Evolutionary conservation across 306 rosid species (phyloP).

Genomic region (Acacia crassicarpa): DNA sequence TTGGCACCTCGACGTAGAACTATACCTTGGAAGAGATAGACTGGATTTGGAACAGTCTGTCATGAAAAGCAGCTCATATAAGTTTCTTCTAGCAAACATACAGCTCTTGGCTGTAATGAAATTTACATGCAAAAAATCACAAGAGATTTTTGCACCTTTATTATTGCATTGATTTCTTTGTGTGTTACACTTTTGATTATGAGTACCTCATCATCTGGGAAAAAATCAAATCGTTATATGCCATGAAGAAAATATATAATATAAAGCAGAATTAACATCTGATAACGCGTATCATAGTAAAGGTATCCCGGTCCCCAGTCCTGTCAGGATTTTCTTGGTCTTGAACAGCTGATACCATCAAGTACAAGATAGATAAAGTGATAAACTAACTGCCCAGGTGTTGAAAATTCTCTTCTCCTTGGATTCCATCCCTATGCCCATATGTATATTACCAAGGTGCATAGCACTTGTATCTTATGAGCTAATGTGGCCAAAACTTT

Average conservation of each 20-base stretch:
- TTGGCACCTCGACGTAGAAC: conserved; percentile 99
- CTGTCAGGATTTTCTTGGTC: not conserved
- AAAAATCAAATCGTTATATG: not conserved
- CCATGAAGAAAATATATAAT: conserved; percentile 11
- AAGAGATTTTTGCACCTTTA: conserved; percentile 61
- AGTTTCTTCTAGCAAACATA: not conserved
- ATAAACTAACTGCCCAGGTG: conserved; percentile 1
- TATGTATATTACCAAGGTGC: not conserved
- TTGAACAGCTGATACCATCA: conserved; percentile 12
- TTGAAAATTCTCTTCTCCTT: not conserved
- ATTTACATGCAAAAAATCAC: conserved; percentile 22
- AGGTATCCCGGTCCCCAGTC: conserved; percentile 4
- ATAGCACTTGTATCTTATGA: not conserved
- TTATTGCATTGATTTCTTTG: conserved; percentile 75
- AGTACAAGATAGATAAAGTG: conserved; percentile 6
- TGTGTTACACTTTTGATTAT: conserved; percentile 92
- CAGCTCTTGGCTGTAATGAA: conserved; percentile 14
- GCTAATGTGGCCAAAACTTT: conserved; percentile 1
- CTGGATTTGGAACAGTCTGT: conserved; percentile 94
- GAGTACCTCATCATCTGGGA: conserved; percentile 79
- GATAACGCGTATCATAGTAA: not conserved
- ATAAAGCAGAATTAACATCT: conserved; percentile 24
- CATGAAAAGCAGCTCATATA: conserved; percentile 33
- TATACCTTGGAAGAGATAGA: conserved; percentile 97
- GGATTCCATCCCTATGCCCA: conserved; percentile 1